Evolutionary conservation across 2,329 filamentous ascomycete genomes (phyloP).

Genomic region (Exophiala bonariae): DNA sequence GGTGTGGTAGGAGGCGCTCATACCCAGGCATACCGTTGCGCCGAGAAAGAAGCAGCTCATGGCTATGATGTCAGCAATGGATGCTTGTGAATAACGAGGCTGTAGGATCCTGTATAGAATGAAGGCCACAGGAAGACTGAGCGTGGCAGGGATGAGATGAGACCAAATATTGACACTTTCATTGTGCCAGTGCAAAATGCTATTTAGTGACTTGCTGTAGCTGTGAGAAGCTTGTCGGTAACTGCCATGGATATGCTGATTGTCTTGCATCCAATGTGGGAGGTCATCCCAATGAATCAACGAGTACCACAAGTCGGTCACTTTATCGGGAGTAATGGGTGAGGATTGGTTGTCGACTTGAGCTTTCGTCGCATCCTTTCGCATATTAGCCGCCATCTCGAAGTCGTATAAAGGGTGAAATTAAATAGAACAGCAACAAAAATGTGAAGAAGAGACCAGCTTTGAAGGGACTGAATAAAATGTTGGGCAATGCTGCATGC

Average conservation of each 20-base stretch:
- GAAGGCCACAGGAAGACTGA: conserved; percentile 39
- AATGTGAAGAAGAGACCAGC: not conserved
- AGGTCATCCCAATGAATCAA: conserved; percentile 50
- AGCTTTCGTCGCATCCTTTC: too few relatives aligned
- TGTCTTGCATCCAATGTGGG: conserved; percentile 61
- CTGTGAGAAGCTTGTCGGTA: conserved; percentile 66
- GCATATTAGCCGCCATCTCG: not conserved
- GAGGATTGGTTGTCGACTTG: not conserved
- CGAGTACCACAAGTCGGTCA: conserved; percentile 32
- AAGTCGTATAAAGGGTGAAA: too few relatives aligned
- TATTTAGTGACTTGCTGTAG: conserved; percentile 58
- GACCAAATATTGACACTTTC: conserved; percentile 72
- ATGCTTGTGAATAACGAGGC: conserved; percentile 66
- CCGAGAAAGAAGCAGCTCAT: conserved; percentile 80
- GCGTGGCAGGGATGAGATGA: conserved; percentile 66
- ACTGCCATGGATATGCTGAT: conserved; percentile 66
- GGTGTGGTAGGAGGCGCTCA: conserved; percentile 83
- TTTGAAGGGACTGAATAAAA: not conserved
- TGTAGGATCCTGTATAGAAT: conserved; percentile 59
- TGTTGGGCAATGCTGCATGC: too few relatives aligned
- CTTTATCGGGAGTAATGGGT: conserved; percentile 15
- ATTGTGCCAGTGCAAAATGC: conserved; percentile 65
- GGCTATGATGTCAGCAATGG: conserved; percentile 63
- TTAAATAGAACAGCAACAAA: too few relatives aligned
- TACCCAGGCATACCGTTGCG: conserved; percentile 70